Evolutionary conservation across 805 yeast species (phyloP).

Genomic region (Ogataea corticis): DNA sequence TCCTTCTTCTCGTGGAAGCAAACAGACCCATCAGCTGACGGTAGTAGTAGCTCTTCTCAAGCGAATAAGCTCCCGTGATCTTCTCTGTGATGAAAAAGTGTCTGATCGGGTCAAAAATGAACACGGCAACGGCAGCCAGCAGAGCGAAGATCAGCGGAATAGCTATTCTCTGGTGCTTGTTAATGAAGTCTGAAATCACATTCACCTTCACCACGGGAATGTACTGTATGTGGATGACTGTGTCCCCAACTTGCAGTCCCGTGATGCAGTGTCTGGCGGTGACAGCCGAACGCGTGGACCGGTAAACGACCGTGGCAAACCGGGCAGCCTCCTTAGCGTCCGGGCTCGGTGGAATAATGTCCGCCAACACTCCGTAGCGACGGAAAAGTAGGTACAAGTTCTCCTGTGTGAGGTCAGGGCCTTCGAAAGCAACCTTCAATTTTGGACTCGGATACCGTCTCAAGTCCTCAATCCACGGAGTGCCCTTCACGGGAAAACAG

Average conservation of each 20-base stretch:
- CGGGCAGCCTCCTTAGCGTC: constrained; percentile 48
- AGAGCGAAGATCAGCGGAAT: constrained; percentile 79
- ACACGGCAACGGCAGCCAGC: constrained; percentile 76
- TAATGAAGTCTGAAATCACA: constrained; percentile 54
- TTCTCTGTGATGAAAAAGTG: constrained; percentile 74
- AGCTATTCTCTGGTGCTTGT: constrained; percentile 78
- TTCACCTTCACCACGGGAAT: constrained; percentile 55
- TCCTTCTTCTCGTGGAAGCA: constrained; percentile 27
- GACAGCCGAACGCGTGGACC: constrained; percentile 64
- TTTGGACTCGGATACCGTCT: constrained; percentile 68
- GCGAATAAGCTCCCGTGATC: constrained; percentile 58
- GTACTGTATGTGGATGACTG: constrained; percentile 74
- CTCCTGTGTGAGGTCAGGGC: constrained; percentile 76
- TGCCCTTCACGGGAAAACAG: constrained; percentile 79
- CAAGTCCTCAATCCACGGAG: constrained; percentile 95
- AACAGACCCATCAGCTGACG: constrained; percentile 37
- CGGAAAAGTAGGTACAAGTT: constrained; percentile 75
- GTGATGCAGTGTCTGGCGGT: constrained; percentile 90
- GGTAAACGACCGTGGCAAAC: constrained; percentile 55
- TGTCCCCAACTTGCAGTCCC: constrained; percentile 64
- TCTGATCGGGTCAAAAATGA: constrained; percentile 91
- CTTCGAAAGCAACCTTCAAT: constrained; percentile 71
- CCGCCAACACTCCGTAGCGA: constrained; percentile 81
- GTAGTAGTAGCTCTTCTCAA: constrained; percentile 43
- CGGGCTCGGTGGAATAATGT: constrained; percentile 60